Evolutionary conservation across 1,284 basidiomycete genomes (phyloP).

Genomic region (Pseudozyma pruni): DNA sequence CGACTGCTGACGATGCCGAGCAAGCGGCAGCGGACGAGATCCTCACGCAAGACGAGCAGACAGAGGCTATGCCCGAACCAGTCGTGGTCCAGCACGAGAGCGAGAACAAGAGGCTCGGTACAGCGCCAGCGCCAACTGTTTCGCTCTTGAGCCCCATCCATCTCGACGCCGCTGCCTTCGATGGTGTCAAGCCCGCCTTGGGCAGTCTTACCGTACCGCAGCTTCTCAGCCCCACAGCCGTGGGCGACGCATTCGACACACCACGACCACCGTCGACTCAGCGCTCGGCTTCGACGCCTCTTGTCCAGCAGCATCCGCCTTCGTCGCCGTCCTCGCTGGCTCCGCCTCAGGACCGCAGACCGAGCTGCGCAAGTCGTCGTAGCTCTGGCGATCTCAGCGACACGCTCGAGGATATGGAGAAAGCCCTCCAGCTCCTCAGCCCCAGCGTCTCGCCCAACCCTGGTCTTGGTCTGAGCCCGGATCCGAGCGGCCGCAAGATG

Average conservation of each 20-base stretch:
- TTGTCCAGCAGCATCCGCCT: conserved; percentile 17
- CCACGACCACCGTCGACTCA: conserved; percentile 6
- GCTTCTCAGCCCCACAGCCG: conserved; percentile 21
- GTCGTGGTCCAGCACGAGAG: neutral
- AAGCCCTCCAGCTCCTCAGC: conserved; percentile 53
- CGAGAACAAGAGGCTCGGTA: conserved; percentile 2
- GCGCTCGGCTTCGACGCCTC: conserved; percentile 16
- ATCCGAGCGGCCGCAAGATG: conserved; percentile 30
- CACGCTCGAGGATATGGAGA: conserved; percentile 53
- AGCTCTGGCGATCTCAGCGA: conserved; percentile 50
- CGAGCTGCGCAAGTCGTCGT: conserved; percentile 28
- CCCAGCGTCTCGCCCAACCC: conserved; percentile 45
- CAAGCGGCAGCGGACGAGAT: neutral
- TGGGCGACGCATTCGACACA: conserved; percentile 25
- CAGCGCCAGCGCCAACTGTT: conserved; percentile 13
- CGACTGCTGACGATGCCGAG: neutral
- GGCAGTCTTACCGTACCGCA: conserved; percentile 33
- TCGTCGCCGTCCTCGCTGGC: conserved; percentile 30
- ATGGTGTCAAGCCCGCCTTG: conserved; percentile 33
- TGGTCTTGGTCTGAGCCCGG: conserved; percentile 22
- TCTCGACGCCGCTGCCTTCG: conserved; percentile 41
- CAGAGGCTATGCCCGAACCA: too few relatives aligned
- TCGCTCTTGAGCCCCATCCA: conserved; percentile 57
- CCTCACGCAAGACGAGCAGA: neutral
- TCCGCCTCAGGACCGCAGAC: conserved; percentile 19